Conservation (phyloP, 169 alveolate genomes). For the Cryptosporidium ubiquitum region DNA sequence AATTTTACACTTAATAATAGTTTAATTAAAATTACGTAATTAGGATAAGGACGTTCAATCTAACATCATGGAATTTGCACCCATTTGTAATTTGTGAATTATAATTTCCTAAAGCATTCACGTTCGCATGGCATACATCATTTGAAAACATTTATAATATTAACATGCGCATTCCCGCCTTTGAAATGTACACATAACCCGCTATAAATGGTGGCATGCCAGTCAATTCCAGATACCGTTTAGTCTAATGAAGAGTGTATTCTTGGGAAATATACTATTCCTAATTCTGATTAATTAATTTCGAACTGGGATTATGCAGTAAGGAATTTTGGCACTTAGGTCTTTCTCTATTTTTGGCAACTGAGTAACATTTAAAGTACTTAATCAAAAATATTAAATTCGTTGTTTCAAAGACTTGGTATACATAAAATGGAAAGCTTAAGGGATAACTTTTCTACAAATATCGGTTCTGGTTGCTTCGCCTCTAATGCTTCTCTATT, state of each 20-base stretch:
- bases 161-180: constrained; percentile 57
- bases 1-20: background rate
- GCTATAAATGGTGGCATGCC: constrained; percentile 70
- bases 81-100: background rate
- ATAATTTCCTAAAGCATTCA: background rate
- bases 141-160: background rate
- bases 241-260: constrained; percentile 72
- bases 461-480: constrained; percentile 11
- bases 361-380: constrained; percentile 1
- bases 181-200: constrained; percentile 38
- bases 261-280: constrained; percentile 12
- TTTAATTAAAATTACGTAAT: background rate
- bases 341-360: constrained; percentile 11
- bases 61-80: background rate
- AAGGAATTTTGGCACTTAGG: background rate
- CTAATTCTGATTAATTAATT: background rate
- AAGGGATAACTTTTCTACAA: constrained; percentile 45
- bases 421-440: constrained; percentile 42
- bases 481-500: constrained; percentile 1
- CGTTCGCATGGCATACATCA: background rate
- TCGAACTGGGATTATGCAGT: constrained; percentile 45
- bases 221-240: constrained; percentile 70
- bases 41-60: background rate
- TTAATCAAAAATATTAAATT: background rate
- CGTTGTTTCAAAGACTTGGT: background rate